Base-by-base conservation (phyloP, 768 basidiomycete genomes). In the Termitomyces sp. region DNA sequence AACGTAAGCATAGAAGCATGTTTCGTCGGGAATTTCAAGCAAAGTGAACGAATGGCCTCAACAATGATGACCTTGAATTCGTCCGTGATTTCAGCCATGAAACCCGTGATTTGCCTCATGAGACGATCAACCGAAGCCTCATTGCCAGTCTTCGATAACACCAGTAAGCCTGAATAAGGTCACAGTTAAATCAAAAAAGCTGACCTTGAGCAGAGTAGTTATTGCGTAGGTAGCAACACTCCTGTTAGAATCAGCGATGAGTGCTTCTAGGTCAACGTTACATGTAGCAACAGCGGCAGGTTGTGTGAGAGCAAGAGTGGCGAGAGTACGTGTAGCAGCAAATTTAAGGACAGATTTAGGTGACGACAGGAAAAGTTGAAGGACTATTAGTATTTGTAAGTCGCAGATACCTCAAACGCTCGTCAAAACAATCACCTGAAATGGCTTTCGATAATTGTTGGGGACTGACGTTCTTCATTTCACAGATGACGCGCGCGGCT, bases 11-110 rank as follows among this genome's bases (percentile, higher is more conserved):
- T 98, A 40, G 93, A 89, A 1, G 84, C 88, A 65, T 99, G 94
- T 74, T 99, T 99, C 32, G 88, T 75, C 2, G 97, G 97, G 80
- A 99, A 99, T 71, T 99, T 99, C 75, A 99, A 87, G 73, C 95
- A 98, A 30, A 99, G 84, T 9, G 96, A 93, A 49, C 97, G 91
- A 68, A 99, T 94, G 55, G 97, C 97, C 58, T 98, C 94, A 54
- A 99, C 97, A 47, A 99, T 97, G 74, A 99, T 97, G 68, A 98
- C 95, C 77, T 98, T 98, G 83, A 99, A 99, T 73, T 99, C 97
- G 71, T 99, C 97, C 61, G 93, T 96, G 72, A 99, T 98, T 71
- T 99, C 97, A 55, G 88, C 82, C 95, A 99, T 97, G 78, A 99
- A 99, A 40, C 93, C 89, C 28, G 93, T 90, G 61, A 99, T 99